Evolutionary conservation across 139 green algal genomes (phyloP).

Genomic region (Chlamydomonas applanata): DNA sequence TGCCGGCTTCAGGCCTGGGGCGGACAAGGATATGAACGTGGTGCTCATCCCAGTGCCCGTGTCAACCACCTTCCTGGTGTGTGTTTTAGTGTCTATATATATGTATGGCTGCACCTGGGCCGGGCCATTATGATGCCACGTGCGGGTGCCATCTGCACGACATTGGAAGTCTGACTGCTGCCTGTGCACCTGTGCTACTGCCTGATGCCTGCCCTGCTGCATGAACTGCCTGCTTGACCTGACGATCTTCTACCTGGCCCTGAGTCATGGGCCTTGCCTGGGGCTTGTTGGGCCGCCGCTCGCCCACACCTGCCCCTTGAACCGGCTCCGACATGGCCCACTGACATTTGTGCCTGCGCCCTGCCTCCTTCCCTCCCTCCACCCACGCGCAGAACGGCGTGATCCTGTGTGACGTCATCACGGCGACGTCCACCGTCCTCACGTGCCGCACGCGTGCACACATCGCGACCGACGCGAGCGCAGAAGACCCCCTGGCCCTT

Average conservation of each 20-base stretch:
- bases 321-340: too few relatives aligned
- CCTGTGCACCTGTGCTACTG: not conserved
- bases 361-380: too few relatives aligned
- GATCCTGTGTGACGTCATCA: conserved; percentile 11
- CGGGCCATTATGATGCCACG: not conserved
- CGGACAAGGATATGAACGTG: not conserved
- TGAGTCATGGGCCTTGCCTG: too few relatives aligned
- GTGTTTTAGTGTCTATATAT: too few relatives aligned
- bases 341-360: too few relatives aligned
- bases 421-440: conserved; percentile 6
- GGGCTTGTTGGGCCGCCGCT: too few relatives aligned
- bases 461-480: conserved; percentile 1
- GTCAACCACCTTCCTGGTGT: conserved; percentile 16
- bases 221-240: too few relatives aligned
- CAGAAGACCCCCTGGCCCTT: not conserved
- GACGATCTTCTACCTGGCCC: too few relatives aligned
- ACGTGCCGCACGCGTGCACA: conserved; percentile 10
- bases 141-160: too few relatives aligned
- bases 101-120: not conserved
- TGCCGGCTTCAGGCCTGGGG: not conserved
- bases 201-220: too few relatives aligned
- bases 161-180: not conserved
- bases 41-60: conserved; percentile 12
- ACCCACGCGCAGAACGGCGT: conserved; percentile 14
- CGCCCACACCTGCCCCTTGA: too few relatives aligned